Evolutionary conservation across 805 yeast species (phyloP).

Genomic region (Wickerhamomyces chaumierensis): DNA sequence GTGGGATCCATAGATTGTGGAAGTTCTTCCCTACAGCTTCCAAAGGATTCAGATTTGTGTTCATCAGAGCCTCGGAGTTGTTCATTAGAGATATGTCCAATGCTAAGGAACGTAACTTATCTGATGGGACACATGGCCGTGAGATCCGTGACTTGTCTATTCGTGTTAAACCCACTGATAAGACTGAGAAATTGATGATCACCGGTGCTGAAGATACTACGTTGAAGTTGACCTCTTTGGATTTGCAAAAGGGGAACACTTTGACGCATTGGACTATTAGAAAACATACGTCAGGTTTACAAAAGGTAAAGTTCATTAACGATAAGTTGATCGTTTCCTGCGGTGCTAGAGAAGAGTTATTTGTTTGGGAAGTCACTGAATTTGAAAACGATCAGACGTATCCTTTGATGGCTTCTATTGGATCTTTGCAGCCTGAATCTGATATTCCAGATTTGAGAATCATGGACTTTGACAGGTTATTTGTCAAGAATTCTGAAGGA

Average conservation of each 20-base stretch:
- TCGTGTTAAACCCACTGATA: conserved; percentile 21
- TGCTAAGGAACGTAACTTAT: conserved; percentile 22
- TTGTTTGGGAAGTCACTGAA: conserved; percentile 59
- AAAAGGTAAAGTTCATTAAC: conserved; percentile 53
- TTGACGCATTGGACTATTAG: conserved; percentile 49
- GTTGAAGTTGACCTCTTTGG: conserved; percentile 39
- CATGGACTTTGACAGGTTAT: conserved; percentile 65
- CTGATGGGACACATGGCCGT: conserved; percentile 79
- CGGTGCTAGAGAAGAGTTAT: conserved; percentile 83
- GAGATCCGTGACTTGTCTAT: conserved; percentile 72
- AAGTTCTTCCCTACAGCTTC: conserved; percentile 25
- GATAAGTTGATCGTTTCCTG: conserved; percentile 38
- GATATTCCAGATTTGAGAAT: conserved; percentile 75
- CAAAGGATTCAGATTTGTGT: conserved; percentile 34
- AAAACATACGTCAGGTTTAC: conserved; percentile 84
- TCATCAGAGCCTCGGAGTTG: conserved; percentile 45
- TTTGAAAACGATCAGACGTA: conserved; percentile 18
- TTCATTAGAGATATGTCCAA: conserved; percentile 24
- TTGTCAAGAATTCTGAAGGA: conserved; percentile 20
- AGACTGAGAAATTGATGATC: conserved; percentile 32
- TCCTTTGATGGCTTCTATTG: conserved; percentile 37
- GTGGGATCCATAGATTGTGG: conserved; percentile 91
- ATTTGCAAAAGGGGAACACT: conserved; percentile 28
- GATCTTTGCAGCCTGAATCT: conserved; percentile 43
- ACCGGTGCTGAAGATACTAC: conserved; percentile 90